A percentile compares a stretch with the other conserved stretches of the same genome.
phyloP scores from a whole-genome alignment of 306 rosid species.

The Begonia masoniana region DNA sequence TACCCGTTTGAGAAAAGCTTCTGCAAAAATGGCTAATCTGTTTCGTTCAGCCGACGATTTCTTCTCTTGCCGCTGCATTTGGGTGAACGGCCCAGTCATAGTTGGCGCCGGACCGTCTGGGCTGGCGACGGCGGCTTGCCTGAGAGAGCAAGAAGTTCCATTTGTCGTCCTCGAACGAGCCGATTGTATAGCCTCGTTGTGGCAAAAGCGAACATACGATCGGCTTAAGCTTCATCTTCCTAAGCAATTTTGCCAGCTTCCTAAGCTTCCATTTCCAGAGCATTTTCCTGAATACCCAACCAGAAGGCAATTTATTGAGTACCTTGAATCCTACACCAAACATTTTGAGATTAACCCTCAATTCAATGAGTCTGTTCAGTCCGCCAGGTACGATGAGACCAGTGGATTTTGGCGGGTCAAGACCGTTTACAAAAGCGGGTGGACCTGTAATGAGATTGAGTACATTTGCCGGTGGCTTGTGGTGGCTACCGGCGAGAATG shows the following conservation, averaged over 20 bases:
- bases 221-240: slow-evolving; percentile 69
- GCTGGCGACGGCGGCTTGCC: slow-evolving; percentile 73
- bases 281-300: slow-evolving; percentile 69
- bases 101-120: slow-evolving; percentile 91
- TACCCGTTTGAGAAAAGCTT: too few relatives aligned
- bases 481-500: slow-evolving; percentile 88
- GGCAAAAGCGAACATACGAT: slow-evolving; percentile 70
- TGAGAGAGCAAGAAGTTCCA: slow-evolving; percentile 62
- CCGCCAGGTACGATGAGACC: slow-evolving; percentile 48
- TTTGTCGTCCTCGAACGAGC: slow-evolving; percentile 54
- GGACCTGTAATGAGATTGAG: slow-evolving; percentile 30
- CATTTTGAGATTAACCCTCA: slow-evolving; percentile 48
- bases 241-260: slow-evolving; percentile 43
- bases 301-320: slow-evolving; percentile 49
- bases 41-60: slow-evolving; percentile 38
- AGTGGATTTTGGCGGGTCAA: slow-evolving; percentile 62
- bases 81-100: slow-evolving; percentile 55
- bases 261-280: slow-evolving; percentile 40
- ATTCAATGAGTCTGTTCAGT: slow-evolving; percentile 57
- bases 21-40: slow-evolving; percentile 35
- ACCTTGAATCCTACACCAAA: slow-evolving; percentile 52
- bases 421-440: slow-evolving; percentile 18
- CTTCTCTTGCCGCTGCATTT: slow-evolving; percentile 38
- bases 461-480: slow-evolving; percentile 63
- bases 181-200: slow-evolving; percentile 69